phyloP scores from a whole-genome alignment of 169 alveolate genomes.

The Hammondia hammondi region DNA sequence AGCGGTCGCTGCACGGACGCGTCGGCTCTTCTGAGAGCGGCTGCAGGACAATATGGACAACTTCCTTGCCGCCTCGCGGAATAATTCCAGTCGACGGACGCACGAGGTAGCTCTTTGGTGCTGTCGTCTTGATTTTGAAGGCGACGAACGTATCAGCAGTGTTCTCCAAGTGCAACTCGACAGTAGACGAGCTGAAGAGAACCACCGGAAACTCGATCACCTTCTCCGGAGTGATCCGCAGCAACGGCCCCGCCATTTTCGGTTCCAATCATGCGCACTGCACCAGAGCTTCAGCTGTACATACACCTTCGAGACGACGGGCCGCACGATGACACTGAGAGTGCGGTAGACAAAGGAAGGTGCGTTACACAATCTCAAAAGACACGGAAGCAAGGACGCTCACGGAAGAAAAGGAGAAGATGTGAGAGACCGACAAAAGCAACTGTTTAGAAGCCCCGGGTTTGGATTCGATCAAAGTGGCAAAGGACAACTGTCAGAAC shows the following conservation, averaged over 20 bases:
- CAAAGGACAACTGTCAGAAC: no score
- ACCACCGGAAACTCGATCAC: constrained; percentile 74
- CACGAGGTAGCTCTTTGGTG: constrained; percentile 77
- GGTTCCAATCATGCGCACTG: background rate
- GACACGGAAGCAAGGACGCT: no score
- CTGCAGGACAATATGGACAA: constrained; percentile 70
- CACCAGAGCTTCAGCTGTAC: no score
- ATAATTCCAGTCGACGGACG: constrained; percentile 73
- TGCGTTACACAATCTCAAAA: no score
- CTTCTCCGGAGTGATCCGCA: constrained; percentile 74
- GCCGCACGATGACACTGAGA: no score
- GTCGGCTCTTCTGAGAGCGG: constrained; percentile 74
- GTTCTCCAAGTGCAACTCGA: constrained; percentile 70
- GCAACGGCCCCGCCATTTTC: constrained; percentile 58
- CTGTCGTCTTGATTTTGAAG: constrained; percentile 77
- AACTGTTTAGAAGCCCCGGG: no score
- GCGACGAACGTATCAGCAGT: constrained; percentile 72
- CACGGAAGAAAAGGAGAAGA: no score
- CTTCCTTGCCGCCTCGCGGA: constrained; percentile 27
- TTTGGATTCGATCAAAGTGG: no score
- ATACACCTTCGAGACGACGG: no score
- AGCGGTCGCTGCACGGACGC: constrained; percentile 71
- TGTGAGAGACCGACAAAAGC: no score
- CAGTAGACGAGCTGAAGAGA: constrained; percentile 68
- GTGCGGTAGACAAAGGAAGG: no score